A percentile compares a stretch with the other conserved stretches of the same genome.
Evolutionary conservation across 1,284 basidiomycete genomes (phyloP).

Genomic region (Pseudomicrostroma phylloplanum): DNA sequence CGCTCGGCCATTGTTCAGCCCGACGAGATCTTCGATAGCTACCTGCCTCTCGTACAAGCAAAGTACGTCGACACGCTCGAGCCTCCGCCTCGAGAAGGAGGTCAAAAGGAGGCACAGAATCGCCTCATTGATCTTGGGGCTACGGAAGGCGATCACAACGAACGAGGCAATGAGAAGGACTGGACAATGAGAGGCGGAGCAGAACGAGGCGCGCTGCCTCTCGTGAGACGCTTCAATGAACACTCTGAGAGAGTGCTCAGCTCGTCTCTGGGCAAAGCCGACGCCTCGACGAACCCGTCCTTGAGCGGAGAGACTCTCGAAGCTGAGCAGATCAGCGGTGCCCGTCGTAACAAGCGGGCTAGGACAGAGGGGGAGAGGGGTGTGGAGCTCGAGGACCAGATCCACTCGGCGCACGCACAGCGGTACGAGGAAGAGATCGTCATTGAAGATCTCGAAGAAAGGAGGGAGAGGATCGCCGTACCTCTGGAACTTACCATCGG

Average conservation of each 20-base stretch:
- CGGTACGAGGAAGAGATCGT: conserved; percentile 67
- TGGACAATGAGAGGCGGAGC: conserved; percentile 92
- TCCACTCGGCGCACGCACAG: not conserved
- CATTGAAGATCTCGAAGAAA: conserved; percentile 74
- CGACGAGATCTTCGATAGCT: conserved; percentile 90
- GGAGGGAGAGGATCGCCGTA: conserved; percentile 63
- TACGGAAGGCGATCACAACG: conserved; percentile 83
- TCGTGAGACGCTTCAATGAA: conserved; percentile 95
- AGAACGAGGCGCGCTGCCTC: conserved; percentile 75
- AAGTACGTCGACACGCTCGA: conserved; percentile 55
- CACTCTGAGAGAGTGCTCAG: conserved; percentile 84
- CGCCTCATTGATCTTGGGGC: conserved; percentile 78
- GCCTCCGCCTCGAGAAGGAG: conserved; percentile 58
- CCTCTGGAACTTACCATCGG: conserved; percentile 64
- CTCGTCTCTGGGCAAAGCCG: conserved; percentile 47
- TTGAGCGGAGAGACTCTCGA: conserved; percentile 32
- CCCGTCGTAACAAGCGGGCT: conserved; percentile 9
- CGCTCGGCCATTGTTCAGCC: conserved; percentile 63
- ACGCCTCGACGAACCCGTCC: conserved; percentile 10
- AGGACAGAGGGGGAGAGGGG: conserved; percentile 12
- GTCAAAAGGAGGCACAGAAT: conserved; percentile 64
- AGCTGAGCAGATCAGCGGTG: conserved; percentile 9
- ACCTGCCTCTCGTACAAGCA: conserved; percentile 55
- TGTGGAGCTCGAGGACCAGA: conserved; percentile 12
- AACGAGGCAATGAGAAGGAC: conserved; percentile 82